A percentile compares a stretch with the other conserved stretches of the same genome.
phyloP scores from a whole-genome alignment of 2,329 filamentous ascomycete genomes.

The Calonectria ilicicola region DNA sequence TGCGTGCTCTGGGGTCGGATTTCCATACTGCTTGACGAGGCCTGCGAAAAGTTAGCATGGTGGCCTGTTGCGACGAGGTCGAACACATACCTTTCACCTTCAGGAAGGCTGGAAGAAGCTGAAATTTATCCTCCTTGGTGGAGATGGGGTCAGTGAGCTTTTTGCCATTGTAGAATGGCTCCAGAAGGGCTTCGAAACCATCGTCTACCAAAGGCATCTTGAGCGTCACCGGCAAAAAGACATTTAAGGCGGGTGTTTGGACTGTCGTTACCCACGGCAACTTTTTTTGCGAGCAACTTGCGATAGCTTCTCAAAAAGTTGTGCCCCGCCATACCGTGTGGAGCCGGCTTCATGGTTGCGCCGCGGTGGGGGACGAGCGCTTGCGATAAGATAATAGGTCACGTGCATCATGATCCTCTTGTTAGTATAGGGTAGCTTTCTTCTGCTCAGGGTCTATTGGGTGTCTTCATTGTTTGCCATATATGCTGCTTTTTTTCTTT shows the following conservation, averaged over 20 bases:
- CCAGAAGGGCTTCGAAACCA: constrained; percentile 74
- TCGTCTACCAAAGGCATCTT: constrained; percentile 69
- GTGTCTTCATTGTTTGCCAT: too few relatives aligned
- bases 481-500: too few relatives aligned
- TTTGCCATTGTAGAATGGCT: constrained; percentile 77
- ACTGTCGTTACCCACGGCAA: constrained; percentile 26
- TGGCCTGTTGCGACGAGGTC: constrained; percentile 4
- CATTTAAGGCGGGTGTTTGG: constrained; percentile 44
- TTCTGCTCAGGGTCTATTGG: too few relatives aligned
- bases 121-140: constrained; percentile 89
- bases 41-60: constrained; percentile 55
- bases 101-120: constrained; percentile 94
- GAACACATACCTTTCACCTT: constrained; percentile 83
- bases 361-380: constrained; percentile 45
- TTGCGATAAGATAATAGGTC: constrained; percentile 29
- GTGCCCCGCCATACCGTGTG: constrained; percentile 45
- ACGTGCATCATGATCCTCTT: constrained; percentile 28
- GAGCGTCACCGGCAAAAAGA: constrained; percentile 45
- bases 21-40: constrained; percentile 83
- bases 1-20: neutral
- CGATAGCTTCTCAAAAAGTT: constrained; percentile 49
- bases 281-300: constrained; percentile 40
- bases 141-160: constrained; percentile 74
- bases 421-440: constrained; percentile 4
- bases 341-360: constrained; percentile 38